A percentile compares a stretch with the other conserved stretches of the same genome.
Conservation (phyloP, 192 early-diverging fungal genomes). For the Phycomyces blakesleeanus region DNA sequence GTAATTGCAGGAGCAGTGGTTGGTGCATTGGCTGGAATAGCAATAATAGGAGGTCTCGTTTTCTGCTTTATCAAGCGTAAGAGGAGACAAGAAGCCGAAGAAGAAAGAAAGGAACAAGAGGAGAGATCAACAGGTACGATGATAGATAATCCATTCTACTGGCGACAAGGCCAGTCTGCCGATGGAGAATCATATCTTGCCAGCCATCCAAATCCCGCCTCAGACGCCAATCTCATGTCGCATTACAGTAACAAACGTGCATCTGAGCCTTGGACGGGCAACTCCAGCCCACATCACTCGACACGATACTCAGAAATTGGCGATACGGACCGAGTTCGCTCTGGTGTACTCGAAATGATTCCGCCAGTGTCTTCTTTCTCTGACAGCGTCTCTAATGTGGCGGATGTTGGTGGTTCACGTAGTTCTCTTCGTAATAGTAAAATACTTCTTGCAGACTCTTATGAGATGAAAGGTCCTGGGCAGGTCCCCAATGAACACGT, state of each 20-base stretch:
- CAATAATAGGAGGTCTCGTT: conserved; percentile 20
- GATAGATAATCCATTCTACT: not conserved
- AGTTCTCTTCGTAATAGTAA: conserved; percentile 10
- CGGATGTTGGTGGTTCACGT: conserved; percentile 7
- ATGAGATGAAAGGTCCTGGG: conserved; percentile 8
- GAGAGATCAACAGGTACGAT: not conserved
- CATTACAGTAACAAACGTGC: not conserved
- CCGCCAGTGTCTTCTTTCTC: not conserved
- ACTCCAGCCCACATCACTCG: not conserved
- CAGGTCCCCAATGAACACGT: conserved; percentile 30
- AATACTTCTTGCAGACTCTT: not conserved
- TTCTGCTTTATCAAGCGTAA: conserved; percentile 17
- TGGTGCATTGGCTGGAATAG: conserved; percentile 15
- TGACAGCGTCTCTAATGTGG: not conserved
- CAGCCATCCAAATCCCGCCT: too few relatives aligned
- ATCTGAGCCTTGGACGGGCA: not conserved
- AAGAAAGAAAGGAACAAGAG: not conserved
- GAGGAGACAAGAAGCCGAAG: not conserved
- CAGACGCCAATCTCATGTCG: not conserved
- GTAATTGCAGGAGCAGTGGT: conserved; percentile 38
- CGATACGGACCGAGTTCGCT: conserved; percentile 16
- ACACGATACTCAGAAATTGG: conserved; percentile 15
- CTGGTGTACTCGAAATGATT: conserved; percentile 24
- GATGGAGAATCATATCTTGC: too few relatives aligned
- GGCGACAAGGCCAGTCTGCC: too few relatives aligned